Evolutionary conservation across 2,329 filamentous ascomycete genomes (phyloP).

Genomic region (Drechslerella stenobrocha): DNA sequence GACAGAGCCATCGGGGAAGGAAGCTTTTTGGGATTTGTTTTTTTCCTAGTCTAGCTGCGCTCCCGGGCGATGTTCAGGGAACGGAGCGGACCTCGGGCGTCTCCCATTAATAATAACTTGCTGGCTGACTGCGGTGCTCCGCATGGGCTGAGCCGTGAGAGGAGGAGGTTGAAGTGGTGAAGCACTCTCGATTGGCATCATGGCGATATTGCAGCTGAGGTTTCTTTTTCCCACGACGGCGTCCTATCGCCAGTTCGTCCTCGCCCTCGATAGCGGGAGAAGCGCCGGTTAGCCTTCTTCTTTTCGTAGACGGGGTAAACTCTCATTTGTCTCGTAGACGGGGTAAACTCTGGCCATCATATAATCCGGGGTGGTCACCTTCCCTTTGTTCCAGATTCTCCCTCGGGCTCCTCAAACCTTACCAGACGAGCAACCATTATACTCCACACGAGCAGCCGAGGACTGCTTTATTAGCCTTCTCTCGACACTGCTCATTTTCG

Average conservation of each 20-base stretch:
- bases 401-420: slow-evolving; percentile 6
- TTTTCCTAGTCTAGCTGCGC: slow-evolving; percentile 45
- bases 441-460: no score
- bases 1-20: slow-evolving; percentile 16
- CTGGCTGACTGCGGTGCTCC: slow-evolving; percentile 18
- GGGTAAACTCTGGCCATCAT: slow-evolving; percentile 8
- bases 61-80: slow-evolving; percentile 32
- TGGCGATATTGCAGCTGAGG: slow-evolving; percentile 2
- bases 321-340: no score
- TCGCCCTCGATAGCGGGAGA: no score
- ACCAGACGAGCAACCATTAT: no score
- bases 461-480: slow-evolving; percentile 2
- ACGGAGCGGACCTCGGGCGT: slow-evolving; percentile 33
- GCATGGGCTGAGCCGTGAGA: slow-evolving; percentile 18
- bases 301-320: no score
- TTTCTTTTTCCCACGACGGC: slow-evolving; percentile 21
- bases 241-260: no score
- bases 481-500: slow-evolving; percentile 3
- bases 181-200: slow-evolving; percentile 25
- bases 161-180: slow-evolving; percentile 1
- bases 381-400: slow-evolving; percentile 25
- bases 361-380: slow-evolving; percentile 27
- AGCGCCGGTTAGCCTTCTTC: no score
- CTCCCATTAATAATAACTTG: slow-evolving; percentile 42
- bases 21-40: slow-evolving; percentile 8